Conservation (phyloP, 176 grass and related monocot genomes). For the Raddia guianensis region DNA sequence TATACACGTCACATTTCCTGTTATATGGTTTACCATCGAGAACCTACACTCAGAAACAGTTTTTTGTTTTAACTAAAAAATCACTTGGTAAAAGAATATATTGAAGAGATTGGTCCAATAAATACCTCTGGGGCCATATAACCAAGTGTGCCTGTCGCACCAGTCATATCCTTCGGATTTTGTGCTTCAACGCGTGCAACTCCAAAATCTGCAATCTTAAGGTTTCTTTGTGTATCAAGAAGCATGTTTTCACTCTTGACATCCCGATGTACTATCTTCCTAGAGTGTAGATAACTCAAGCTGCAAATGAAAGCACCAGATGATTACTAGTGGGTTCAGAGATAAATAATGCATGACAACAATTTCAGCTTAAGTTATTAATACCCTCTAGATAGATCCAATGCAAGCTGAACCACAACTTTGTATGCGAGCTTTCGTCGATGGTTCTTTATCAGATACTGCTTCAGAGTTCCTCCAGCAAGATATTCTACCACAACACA, state of each 20-base stretch:
- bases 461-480: constrained; percentile 83
- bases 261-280: constrained; percentile 71
- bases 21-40: constrained; percentile 91
- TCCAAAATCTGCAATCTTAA: constrained; percentile 92
- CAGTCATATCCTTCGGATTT: constrained; percentile 93
- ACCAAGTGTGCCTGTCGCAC: constrained; percentile 81
- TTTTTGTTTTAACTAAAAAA: background rate
- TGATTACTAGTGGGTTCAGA: constrained; percentile 10
- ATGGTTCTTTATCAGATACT: constrained; percentile 74
- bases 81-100: background rate
- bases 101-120: background rate
- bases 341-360: constrained; percentile 12
- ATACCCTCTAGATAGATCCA: constrained; percentile 94
- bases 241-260: constrained; percentile 94
- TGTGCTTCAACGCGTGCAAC: constrained; percentile 92
- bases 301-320: constrained; percentile 38
- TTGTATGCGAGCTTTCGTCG: constrained; percentile 81
- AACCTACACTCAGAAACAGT: constrained; percentile 49
- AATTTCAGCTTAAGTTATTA: constrained; percentile 25
- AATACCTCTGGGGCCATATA: constrained; percentile 93
- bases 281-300: constrained; percentile 77
- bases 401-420: constrained; percentile 81
- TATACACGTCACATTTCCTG: constrained; percentile 86
- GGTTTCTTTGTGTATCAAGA: constrained; percentile 62
- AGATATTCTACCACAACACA: constrained; percentile 96